Evolutionary conservation across 345 rosid species (phyloP).

Genomic region (Cochlearia excelsa): DNA sequence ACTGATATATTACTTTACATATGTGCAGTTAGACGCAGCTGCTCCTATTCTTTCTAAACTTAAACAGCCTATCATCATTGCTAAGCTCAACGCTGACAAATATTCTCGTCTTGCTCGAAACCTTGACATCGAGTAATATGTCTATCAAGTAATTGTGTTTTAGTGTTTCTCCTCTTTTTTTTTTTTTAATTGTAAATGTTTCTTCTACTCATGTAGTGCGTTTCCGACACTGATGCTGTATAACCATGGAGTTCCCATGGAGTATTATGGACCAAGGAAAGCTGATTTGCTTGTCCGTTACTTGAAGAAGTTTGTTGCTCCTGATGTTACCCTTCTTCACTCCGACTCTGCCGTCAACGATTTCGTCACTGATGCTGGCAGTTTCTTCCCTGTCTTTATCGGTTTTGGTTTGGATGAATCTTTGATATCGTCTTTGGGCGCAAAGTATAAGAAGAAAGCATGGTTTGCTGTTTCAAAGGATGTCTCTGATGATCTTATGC

Average conservation of each 20-base stretch:
- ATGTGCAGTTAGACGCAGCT: conserved; percentile 77
- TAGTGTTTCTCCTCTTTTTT: not conserved
- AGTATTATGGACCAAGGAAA: conserved; percentile 86
- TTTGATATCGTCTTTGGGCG: conserved; percentile 44
- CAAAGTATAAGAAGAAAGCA: conserved; percentile 84
- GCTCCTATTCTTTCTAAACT: conserved; percentile 69
- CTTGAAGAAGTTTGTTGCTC: conserved; percentile 86
- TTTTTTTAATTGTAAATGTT: too few relatives aligned
- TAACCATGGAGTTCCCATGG: conserved; percentile 76
- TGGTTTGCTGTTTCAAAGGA: conserved; percentile 86
- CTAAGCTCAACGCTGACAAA: conserved; percentile 86
- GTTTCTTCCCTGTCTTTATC: conserved; percentile 63
- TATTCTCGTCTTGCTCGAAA: conserved; percentile 60
- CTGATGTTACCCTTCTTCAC: conserved; percentile 70
- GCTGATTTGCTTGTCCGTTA: conserved; percentile 76
- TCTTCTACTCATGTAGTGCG: conserved; percentile 46
- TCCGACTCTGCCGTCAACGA: conserved; percentile 61
- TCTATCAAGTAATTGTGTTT: too few relatives aligned
- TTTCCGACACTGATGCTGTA: conserved; percentile 82
- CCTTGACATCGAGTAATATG: conserved; percentile 65
- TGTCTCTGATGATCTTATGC: conserved; percentile 75
- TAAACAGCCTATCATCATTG: conserved; percentile 75
- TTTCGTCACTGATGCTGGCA: conserved; percentile 69
- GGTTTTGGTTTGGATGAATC: conserved; percentile 79
- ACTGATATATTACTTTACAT: not conserved